Conservation (phyloP, 768 basidiomycete species). For the Rhizopogon sp. region DNA sequence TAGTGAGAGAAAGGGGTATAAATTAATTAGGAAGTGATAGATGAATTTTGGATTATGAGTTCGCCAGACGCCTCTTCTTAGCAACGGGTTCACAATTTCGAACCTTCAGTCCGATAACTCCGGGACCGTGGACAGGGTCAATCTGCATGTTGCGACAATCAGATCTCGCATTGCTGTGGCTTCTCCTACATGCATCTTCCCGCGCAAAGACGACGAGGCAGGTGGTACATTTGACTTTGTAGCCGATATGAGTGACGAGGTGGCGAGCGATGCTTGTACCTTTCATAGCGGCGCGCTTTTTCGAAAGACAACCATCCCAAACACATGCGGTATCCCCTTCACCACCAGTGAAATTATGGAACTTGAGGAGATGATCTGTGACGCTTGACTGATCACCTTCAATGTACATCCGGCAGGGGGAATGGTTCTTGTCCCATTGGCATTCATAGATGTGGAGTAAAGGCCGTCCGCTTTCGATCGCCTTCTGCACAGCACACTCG, state of each 20-base stretch:
- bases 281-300: constrained; percentile 20
- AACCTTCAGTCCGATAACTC: constrained; percentile 23
- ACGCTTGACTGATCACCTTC: constrained; percentile 29
- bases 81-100: constrained; percentile 12
- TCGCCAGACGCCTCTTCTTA: constrained; percentile 28
- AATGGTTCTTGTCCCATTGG: constrained; percentile 19
- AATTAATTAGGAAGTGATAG: not conserved
- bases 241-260: constrained; percentile 27
- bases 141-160: constrained; percentile 10
- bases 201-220: constrained; percentile 28
- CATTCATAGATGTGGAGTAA: constrained; percentile 25
- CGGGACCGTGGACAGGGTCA: not conserved
- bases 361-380: constrained; percentile 26
- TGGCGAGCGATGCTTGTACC: constrained; percentile 29
- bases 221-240: constrained; percentile 22
- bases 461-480: constrained; percentile 18
- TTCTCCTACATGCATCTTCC: constrained; percentile 29
- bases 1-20: not conserved
- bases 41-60: constrained; percentile 2
- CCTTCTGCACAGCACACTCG: constrained; percentile 21
- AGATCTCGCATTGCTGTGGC: constrained; percentile 21
- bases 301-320: constrained; percentile 22
- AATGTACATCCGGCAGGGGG: constrained; percentile 28
- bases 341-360: constrained; percentile 25
- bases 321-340: constrained; percentile 26